Evolutionary conservation across 805 yeast genomes (phyloP), one percentile per base, ranked within the genome.

Genomic region (Saturnispora ahearnii): DNA sequence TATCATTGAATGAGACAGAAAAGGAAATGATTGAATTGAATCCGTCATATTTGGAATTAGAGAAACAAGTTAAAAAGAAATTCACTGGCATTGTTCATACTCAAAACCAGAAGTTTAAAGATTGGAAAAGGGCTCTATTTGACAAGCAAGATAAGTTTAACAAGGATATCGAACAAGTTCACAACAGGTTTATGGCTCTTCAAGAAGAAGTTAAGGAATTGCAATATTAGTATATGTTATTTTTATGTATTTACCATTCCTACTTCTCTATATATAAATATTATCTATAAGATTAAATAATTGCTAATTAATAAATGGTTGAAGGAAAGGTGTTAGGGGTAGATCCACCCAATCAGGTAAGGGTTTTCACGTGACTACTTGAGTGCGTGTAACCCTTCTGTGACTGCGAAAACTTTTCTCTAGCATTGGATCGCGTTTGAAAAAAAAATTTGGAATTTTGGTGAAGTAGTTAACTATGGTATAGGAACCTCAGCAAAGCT

Each of bases 61-160:
- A 76, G 57, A 60, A 66, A 46, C 61, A 65, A 38, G 62, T 75
- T 54, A 76, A 73, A 57, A 67, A 63, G 51, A 69, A 66, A 49
- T 75, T 73, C 48, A 66, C 72, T 22, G 73, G 68, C 18, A 60
- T 71, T 24, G 73, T 78, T 40, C 60, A 64, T 12, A 49, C 58
- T 3, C 83, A 83, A 59, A 87, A 82, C 53, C 65, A 61, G 44
- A 73, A 76, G 53, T 82, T 82, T 55, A 76, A 75, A 58, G 79
- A 74, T 31, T 81, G 87, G 87, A 80, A 80, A 58, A 65, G 63
- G 49, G 76, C 76, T 0, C 66, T 84, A 44, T 69, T 75, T 45
- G 70, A 69, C 18, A 76, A 76, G 58, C 89, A 84, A 62, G 68
- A 66, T n/a, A 62, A 63, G 48, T 74, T 78, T 54, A 82, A 82